Percentiles rank a stretch among this genome's conserved stretches.
phyloP scores from a whole-genome alignment of 2,329 filamentous ascomycete genomes.

The Fusarium fujikuroi region DNA sequence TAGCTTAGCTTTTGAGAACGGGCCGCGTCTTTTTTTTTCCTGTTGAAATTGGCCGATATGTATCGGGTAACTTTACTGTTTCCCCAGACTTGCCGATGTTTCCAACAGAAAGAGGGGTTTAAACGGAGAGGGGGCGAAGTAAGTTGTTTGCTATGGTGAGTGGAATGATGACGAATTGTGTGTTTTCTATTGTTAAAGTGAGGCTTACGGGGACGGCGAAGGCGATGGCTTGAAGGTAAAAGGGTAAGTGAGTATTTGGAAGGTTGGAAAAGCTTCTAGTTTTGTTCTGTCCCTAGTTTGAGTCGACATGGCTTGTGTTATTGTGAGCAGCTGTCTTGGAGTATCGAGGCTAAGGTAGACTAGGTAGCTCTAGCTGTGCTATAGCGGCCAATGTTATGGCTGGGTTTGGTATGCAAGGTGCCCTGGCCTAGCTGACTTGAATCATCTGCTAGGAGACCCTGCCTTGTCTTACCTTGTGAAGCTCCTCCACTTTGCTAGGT shows the following conservation, averaged over 20 bases:
- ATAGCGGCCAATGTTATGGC: background rate
- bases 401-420: background rate
- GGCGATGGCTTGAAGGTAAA: constrained; percentile 3
- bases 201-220: constrained; percentile 21
- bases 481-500: background rate
- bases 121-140: background rate
- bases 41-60: constrained; percentile 5
- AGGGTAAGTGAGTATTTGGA: background rate
- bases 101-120: background rate
- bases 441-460: background rate
- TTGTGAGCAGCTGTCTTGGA: background rate
- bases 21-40: background rate
- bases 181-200: background rate
- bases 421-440: background rate
- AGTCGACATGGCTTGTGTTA: background rate
- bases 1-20: background rate
- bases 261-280: constrained; percentile 1
- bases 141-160: background rate
- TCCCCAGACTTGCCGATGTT: background rate
- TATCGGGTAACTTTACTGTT: background rate
- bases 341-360: background rate
- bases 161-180: background rate
- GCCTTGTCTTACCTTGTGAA: background rate
- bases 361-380: background rate
- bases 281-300: background rate